phyloP scores from a whole-genome alignment of 306 rosid genomes.

The Fragaria ananassa region DNA sequence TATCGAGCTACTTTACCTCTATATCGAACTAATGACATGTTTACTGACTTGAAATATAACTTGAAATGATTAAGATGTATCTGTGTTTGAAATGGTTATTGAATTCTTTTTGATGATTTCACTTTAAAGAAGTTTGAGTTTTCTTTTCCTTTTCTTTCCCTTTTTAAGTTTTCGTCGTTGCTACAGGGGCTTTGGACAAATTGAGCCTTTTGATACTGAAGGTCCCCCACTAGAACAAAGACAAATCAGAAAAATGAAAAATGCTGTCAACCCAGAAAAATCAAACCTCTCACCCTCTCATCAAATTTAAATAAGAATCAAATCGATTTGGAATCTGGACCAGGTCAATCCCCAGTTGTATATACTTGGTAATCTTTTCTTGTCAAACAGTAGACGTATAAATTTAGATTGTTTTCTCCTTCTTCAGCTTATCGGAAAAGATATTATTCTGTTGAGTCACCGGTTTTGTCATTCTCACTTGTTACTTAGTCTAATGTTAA shows the following conservation, averaged over 20 bases:
- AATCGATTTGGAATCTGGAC: neutral
- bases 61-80: no score
- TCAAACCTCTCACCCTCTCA: slow-evolving; percentile 3
- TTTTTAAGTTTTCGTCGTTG: neutral
- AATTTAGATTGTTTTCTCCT: neutral
- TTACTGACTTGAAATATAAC: no score
- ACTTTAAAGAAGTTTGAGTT: neutral
- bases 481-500: neutral
- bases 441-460: neutral
- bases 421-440: neutral
- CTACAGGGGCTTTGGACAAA: slow-evolving; percentile 1
- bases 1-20: no score
- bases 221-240: neutral
- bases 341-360: neutral
- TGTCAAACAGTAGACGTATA: neutral
- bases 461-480: neutral
- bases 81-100: neutral
- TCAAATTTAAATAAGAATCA: neutral
- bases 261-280: neutral
- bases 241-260: neutral
- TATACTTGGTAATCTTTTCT: neutral
- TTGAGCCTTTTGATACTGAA: slow-evolving; percentile 3
- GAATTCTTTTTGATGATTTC: neutral
- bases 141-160: neutral
- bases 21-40: no score